Evolutionary conservation across 2,329 filamentous ascomycete genomes (phyloP).

Genomic region (Fusarium longipes): DNA sequence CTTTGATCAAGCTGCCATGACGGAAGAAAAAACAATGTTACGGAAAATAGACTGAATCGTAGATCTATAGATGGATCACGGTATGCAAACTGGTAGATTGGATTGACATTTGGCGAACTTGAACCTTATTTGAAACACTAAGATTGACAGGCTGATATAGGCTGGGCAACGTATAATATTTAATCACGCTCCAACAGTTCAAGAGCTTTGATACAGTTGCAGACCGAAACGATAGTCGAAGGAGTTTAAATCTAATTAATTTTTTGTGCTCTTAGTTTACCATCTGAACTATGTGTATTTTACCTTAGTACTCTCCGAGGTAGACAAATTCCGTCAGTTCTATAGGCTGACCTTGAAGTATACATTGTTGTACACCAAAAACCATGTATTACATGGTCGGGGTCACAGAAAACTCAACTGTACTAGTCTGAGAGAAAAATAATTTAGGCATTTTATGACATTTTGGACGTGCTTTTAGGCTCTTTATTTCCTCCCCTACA

Average conservation of each 20-base stretch:
- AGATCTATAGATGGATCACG: constrained; percentile 9
- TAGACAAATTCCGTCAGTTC: background rate
- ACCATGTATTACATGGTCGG: no score
- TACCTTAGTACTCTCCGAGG: no score
- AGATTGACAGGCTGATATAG: constrained; percentile 17
- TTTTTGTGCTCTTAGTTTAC: background rate
- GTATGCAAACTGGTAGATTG: background rate
- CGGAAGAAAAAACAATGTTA: background rate
- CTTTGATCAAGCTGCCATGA: background rate
- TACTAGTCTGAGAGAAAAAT: no score
- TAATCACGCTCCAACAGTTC: background rate
- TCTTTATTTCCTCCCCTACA: no score
- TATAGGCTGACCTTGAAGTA: background rate
- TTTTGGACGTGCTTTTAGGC: no score
- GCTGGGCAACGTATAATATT: constrained; percentile 1
- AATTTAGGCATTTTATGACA: no score
- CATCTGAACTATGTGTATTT: background rate
- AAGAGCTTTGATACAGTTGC: background rate
- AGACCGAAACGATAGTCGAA: background rate
- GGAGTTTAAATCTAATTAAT: background rate
- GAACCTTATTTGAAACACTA: constrained; percentile 20
- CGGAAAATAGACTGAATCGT: background rate
- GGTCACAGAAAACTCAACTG: no score
- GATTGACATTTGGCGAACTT: background rate
- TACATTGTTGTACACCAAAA: background rate